Evolutionary conservation across 2,329 filamentous ascomycete genomes (phyloP).

Genomic region (Aspergillus fructus): DNA sequence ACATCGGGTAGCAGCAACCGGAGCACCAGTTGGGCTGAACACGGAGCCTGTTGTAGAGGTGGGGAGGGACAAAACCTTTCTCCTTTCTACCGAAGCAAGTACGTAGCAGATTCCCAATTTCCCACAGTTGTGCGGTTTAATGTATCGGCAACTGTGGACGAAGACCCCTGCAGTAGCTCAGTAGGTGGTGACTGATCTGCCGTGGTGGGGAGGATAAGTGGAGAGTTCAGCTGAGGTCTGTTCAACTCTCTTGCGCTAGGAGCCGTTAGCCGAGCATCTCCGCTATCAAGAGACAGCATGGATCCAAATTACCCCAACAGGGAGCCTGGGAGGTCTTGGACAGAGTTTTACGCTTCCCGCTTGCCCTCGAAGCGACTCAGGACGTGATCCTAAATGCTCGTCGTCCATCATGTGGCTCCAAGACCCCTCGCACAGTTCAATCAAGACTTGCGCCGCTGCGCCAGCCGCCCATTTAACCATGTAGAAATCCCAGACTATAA

Average conservation of each 20-base stretch:
- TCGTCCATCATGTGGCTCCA: not conserved
- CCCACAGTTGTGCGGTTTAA: too few species aligned
- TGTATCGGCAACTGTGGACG: too few species aligned
- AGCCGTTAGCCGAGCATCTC: not conserved
- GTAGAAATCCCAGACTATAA: not conserved
- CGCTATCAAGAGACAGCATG: not conserved
- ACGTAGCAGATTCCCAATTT: too few species aligned
- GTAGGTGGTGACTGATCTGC: not conserved
- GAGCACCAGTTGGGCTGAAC: not conserved
- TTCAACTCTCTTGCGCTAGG: not conserved
- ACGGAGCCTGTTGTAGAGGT: not conserved
- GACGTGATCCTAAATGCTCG: not conserved
- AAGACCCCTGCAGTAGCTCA: not conserved
- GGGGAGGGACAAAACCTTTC: not conserved
- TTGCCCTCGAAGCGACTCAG: not conserved
- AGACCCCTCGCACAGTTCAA: not conserved
- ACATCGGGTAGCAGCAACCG: not conserved
- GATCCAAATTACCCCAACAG: too few species aligned
- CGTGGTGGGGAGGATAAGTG: not conserved
- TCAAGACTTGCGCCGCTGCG: not conserved
- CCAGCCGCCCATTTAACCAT: not conserved
- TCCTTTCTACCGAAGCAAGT: not conserved
- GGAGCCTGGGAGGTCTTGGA: not conserved
- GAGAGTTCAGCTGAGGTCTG: slow-evolving; percentile 15
- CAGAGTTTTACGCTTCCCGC: not conserved